phyloP scores from a whole-genome alignment of 1,284 basidiomycete species.

The Boletellus sp. region DNA sequence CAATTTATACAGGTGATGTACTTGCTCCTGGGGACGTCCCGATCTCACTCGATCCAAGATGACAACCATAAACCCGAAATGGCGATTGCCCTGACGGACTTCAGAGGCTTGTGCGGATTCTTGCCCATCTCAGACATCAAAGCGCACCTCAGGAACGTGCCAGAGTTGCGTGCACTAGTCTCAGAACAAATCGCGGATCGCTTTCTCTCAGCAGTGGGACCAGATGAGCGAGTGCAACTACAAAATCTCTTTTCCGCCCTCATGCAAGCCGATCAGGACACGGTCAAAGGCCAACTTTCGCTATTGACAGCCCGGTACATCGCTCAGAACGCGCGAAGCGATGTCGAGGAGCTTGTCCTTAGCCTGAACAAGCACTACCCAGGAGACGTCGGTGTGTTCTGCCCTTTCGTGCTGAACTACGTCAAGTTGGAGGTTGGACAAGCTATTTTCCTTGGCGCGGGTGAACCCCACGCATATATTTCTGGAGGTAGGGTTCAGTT shows the following conservation, averaged over 20 bases:
- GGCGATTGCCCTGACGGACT: slow-evolving; percentile 92
- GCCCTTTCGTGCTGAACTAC: slow-evolving; percentile 89
- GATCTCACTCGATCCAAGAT: slow-evolving; percentile 41
- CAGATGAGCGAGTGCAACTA: slow-evolving; percentile 43
- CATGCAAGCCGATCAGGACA: slow-evolving; percentile 66
- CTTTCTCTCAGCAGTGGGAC: slow-evolving; percentile 48
- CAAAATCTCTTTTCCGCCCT: slow-evolving; percentile 72
- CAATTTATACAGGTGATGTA: slow-evolving; percentile 83
- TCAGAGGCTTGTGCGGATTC: slow-evolving; percentile 91
- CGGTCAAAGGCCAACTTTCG: slow-evolving; percentile 54
- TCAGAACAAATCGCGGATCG: slow-evolving; percentile 48
- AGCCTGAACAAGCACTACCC: slow-evolving; percentile 82
- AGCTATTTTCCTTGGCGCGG: slow-evolving; percentile 92
- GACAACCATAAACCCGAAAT: slow-evolving; percentile 97
- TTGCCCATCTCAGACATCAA: slow-evolving; percentile 74
- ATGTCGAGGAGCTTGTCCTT: slow-evolving; percentile 67
- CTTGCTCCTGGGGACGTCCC: not conserved
- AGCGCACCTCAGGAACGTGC: slow-evolving; percentile 62
- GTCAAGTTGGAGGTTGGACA: slow-evolving; percentile 79
- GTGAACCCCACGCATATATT: slow-evolving; percentile 96
- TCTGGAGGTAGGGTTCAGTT: slow-evolving; percentile 65
- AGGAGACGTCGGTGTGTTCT: slow-evolving; percentile 91
- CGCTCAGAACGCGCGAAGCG: slow-evolving; percentile 40
- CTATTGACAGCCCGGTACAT: slow-evolving; percentile 65
- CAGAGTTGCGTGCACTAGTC: slow-evolving; percentile 77